phyloP scores from a whole-genome alignment of 768 basidiomycete genomes.

The Mrakia frigida region DNA sequence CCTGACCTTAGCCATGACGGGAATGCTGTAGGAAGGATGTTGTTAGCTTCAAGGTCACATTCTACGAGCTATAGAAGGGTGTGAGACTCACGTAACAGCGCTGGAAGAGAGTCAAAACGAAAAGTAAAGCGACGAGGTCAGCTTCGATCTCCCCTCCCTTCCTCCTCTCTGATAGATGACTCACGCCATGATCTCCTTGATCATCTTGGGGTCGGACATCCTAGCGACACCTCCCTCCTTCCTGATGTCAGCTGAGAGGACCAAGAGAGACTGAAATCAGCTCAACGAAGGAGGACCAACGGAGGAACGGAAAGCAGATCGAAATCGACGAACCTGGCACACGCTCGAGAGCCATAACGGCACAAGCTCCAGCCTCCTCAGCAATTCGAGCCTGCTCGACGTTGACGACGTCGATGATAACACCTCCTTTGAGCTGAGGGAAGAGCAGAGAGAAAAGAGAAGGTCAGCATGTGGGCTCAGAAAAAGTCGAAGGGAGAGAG shows the following conservation, averaged over 20 bases:
- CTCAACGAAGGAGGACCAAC: too few relatives aligned
- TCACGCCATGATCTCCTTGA: conserved; percentile 83
- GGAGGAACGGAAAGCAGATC: too few relatives aligned
- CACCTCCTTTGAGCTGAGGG: conserved; percentile 34
- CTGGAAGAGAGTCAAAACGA: background rate
- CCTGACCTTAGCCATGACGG: conserved; percentile 78
- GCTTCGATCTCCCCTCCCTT: background rate
- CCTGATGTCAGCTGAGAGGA: conserved; percentile 73
- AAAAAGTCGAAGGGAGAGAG: background rate
- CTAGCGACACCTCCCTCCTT: conserved; percentile 86
- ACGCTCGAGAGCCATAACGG: conserved; percentile 94
- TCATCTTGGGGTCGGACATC: conserved; percentile 93
- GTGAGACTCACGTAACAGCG: conserved; percentile 16
- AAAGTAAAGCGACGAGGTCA: background rate
- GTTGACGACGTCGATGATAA: conserved; percentile 84
- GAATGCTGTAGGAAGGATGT: conserved; percentile 41
- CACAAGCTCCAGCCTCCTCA: conserved; percentile 94
- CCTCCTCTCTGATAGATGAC: background rate
- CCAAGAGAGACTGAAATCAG: background rate
- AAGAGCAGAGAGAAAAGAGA: background rate
- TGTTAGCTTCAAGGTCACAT: too few relatives aligned
- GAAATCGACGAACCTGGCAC: conserved; percentile 56
- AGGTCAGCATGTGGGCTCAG: background rate
- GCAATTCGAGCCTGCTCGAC: conserved; percentile 77
- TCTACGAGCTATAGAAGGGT: too few relatives aligned